Evolutionary conservation across 306 rosid genomes (phyloP).

Genomic region (Cicer judaicum): DNA sequence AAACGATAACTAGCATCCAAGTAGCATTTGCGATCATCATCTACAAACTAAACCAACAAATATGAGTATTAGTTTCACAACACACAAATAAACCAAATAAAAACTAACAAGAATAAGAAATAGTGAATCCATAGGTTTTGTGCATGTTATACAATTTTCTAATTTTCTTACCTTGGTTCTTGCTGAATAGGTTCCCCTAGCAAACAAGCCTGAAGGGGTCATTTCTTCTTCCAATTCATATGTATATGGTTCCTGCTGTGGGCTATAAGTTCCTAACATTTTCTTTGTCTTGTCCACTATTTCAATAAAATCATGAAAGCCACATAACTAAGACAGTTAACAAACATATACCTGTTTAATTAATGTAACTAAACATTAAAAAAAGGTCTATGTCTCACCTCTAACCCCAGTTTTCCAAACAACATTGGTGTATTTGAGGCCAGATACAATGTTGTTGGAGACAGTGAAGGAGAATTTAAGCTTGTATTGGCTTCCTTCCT

Average conservation of each 20-base stretch:
- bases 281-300: slow-evolving; percentile 74
- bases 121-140: slow-evolving; percentile 7
- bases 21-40: slow-evolving; percentile 89
- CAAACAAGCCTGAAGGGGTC: slow-evolving; percentile 80
- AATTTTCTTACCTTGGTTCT: slow-evolving; percentile 70
- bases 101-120: not conserved
- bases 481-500: slow-evolving; percentile 72
- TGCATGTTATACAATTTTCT: slow-evolving; percentile 21
- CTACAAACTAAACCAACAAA: slow-evolving; percentile 67
- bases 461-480: slow-evolving; percentile 69
- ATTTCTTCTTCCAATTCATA: slow-evolving; percentile 78
- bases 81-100: not conserved
- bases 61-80: slow-evolving; percentile 5
- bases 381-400: slow-evolving; percentile 49
- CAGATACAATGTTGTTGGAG: slow-evolving; percentile 76
- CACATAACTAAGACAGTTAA: slow-evolving; percentile 31
- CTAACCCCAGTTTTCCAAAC: slow-evolving; percentile 83
- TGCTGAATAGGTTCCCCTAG: slow-evolving; percentile 82
- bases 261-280: slow-evolving; percentile 91
- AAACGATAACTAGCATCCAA: slow-evolving; percentile 77
- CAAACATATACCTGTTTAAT: not conserved
- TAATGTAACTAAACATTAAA: slow-evolving; percentile 32
- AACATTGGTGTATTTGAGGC: slow-evolving; percentile 77
- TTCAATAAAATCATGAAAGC: slow-evolving; percentile 40
- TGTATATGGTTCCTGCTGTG: slow-evolving; percentile 74